Evolutionary conservation across 225 moss, liverwort and hornwort species (phyloP).

Genomic region (Pseudisothecium myosuroides): DNA sequence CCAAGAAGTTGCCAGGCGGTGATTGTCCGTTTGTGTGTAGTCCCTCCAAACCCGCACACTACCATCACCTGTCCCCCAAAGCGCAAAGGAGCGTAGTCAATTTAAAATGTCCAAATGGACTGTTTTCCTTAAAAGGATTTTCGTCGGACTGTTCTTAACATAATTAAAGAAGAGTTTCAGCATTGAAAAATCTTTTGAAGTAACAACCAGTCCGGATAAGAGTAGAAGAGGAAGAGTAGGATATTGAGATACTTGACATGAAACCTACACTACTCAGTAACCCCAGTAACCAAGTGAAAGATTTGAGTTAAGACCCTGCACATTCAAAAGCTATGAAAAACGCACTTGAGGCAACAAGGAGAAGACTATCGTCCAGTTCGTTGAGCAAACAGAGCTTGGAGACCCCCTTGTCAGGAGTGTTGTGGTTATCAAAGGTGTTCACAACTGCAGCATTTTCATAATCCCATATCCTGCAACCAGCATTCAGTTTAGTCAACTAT

Average conservation of each 20-base stretch:
- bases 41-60: slow-evolving; percentile 95
- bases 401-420: slow-evolving; percentile 90
- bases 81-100: neutral
- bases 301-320: neutral
- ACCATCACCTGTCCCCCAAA: slow-evolving; percentile 61
- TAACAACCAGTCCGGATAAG: neutral
- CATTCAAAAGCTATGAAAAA: neutral
- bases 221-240: neutral
- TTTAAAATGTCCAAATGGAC: neutral
- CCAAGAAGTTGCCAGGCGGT: slow-evolving; percentile 84
- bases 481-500: neutral
- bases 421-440: slow-evolving; percentile 88
- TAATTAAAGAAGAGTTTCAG: neutral
- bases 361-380: slow-evolving; percentile 85
- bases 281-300: neutral
- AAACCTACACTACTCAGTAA: neutral
- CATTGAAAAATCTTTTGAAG: neutral
- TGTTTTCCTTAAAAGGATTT: neutral
- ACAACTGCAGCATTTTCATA: slow-evolving; percentile 64
- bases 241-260: neutral
- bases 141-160: neutral
- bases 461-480: slow-evolving; percentile 70
- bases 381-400: slow-evolving; percentile 90
- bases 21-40: slow-evolving; percentile 71
- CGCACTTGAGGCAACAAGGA: slow-evolving; percentile 93